These are phyloP conservation scores for Cornus controversa DNA, from an alignment of 148 eudicot genomes.

Conservation along the genomic window DNA sequence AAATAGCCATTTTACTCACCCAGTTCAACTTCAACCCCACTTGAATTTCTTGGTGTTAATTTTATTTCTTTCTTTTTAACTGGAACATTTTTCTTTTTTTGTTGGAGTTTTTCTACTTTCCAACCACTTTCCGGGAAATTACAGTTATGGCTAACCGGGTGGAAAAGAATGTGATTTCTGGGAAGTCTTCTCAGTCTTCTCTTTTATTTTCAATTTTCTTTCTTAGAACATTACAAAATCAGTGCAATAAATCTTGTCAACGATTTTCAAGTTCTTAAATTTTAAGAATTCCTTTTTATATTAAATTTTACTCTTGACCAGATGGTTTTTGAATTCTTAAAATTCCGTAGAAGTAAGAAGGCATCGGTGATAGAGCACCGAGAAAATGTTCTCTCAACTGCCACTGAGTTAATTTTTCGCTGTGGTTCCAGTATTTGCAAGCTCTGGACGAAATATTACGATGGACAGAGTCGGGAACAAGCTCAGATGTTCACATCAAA, in stretches of 20 bases:
- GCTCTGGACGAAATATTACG: constrained; percentile 76
- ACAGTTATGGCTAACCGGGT: no score
- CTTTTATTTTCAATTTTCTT: neutral
- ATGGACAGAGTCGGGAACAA: constrained; percentile 12
- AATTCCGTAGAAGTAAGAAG: neutral
- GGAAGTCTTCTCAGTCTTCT: neutral
- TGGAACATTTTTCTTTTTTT: no score
- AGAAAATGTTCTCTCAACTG: constrained; percentile 7
- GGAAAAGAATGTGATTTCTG: neutral
- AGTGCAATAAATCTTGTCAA: no score
- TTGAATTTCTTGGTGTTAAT: no score
- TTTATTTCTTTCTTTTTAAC: no score
- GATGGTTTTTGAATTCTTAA: neutral
- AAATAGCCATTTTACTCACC: no score
- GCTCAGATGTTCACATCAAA: neutral
- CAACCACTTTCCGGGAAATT: no score
- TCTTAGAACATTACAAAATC: neutral
- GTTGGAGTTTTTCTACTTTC: no score
- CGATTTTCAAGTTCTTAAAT: no score
- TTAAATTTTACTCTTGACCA: neutral
- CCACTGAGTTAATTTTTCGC: constrained; percentile 31
- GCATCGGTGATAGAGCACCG: constrained; percentile 1
- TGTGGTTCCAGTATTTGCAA: constrained; percentile 37
- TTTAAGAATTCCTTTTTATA: neutral
- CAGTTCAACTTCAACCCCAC: no score